Percentiles rank a stretch among this genome's conserved stretches.
Conservation (phyloP, 2,329 filamentous ascomycete species). For the Neofusicoccum cordaticola region DNA sequence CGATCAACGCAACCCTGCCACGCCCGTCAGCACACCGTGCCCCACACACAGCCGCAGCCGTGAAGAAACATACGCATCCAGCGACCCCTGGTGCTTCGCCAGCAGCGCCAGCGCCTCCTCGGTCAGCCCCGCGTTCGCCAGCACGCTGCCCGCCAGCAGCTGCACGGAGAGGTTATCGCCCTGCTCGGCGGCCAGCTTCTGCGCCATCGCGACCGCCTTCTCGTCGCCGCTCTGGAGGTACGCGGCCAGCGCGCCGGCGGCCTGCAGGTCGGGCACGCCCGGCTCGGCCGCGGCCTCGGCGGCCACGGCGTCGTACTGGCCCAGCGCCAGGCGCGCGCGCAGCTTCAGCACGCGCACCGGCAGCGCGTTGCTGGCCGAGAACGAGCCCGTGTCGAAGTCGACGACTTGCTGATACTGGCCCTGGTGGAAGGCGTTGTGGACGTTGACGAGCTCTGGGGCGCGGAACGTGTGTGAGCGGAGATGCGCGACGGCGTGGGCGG, state of each 20-base stretch:
- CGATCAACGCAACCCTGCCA: constrained; percentile 74
- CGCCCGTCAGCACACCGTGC: background rate
- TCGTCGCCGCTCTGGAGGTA: constrained; percentile 43
- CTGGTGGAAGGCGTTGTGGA: constrained; percentile 65
- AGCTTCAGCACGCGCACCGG: constrained; percentile 75
- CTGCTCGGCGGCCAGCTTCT: constrained; percentile 65
- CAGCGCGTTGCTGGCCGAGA: constrained; percentile 74
- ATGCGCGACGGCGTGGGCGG: background rate
- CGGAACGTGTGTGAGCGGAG: background rate
- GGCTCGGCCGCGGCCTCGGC: constrained; percentile 62
- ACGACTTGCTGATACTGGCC: constrained; percentile 85
- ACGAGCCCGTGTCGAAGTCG: constrained; percentile 77
- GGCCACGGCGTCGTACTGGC: constrained; percentile 71
- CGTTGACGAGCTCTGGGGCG: constrained; percentile 60
- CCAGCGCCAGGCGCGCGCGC: constrained; percentile 79
- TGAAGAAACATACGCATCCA: constrained; percentile 63
- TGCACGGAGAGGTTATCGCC: constrained; percentile 78
- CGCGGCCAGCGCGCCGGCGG: constrained; percentile 73
- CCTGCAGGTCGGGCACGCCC: constrained; percentile 64
- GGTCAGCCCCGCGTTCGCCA: constrained; percentile 76
- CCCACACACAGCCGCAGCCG: background rate
- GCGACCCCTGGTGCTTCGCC: constrained; percentile 77
- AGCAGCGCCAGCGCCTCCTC: constrained; percentile 81
- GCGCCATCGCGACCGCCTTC: constrained; percentile 60
- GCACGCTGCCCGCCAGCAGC: constrained; percentile 74